These are phyloP conservation scores for Tieghemostelium lacteum DNA, from an alignment of 78 protist genomes.

Conservation along the genomic window DNA sequence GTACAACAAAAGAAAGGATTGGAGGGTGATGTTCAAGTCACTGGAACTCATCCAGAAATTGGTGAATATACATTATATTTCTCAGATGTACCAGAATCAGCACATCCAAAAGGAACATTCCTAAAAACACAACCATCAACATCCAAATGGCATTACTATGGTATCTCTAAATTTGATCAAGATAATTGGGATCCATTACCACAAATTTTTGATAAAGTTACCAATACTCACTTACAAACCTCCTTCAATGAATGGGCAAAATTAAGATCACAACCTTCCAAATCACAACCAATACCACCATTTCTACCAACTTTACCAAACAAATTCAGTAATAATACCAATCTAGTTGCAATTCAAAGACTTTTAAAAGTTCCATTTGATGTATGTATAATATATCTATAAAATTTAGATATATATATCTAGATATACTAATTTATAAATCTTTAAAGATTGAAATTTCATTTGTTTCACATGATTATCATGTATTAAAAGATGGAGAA, in stretches of 20 bases:
- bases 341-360: slow-evolving; percentile 46
- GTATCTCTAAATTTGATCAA: neutral
- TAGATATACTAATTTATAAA: neutral
- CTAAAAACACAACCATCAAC: slow-evolving; percentile 4
- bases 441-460: slow-evolving; percentile 43
- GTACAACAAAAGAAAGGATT: neutral
- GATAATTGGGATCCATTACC: slow-evolving; percentile 1
- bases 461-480: slow-evolving; percentile 31
- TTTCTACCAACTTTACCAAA: slow-evolving; percentile 32
- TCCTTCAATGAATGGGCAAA: slow-evolving; percentile 7
- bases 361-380: slow-evolving; percentile 64
- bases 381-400: slow-evolving; percentile 3
- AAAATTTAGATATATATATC: neutral
- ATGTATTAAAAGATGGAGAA: neutral
- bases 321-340: neutral
- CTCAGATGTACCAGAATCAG: neutral
- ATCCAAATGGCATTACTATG: slow-evolving; percentile 35
- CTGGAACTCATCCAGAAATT: slow-evolving; percentile 54
- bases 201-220: slow-evolving; percentile 11
- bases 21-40: slow-evolving; percentile 22
- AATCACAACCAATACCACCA: slow-evolving; percentile 24
- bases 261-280: neutral
- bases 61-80: slow-evolving; percentile 52
- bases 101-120: neutral
- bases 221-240: slow-evolving; percentile 5